Evolutionary conservation across 805 yeast genomes (phyloP), one percentile per base, ranked within the genome.

Genomic region (Ogataea haglerorum): DNA sequence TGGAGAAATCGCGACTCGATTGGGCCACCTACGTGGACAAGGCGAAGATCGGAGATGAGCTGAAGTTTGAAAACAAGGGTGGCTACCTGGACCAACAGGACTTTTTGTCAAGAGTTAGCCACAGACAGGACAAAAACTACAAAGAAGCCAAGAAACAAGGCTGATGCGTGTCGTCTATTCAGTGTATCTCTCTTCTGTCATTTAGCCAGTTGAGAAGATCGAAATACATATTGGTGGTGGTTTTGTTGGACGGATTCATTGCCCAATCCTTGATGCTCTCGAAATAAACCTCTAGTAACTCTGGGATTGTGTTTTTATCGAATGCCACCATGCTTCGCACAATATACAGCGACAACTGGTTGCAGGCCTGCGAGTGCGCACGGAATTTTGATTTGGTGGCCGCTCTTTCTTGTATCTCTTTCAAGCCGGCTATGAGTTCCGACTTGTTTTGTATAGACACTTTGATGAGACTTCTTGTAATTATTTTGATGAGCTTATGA

Each of bases 1-100:
- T 93, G 48, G 98, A 93, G 59, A 93, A 93, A 63, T 85, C 95
- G 1, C 71, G 95, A 47, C 70, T 93, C 36, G 99, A 93, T 63
- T 93, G 98, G 95, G 95, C 95, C 1, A 78, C 85, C 34, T 89
- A 85, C 64, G 96, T 93, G 22, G 97, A 91, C 63, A 75, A 84
- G 49, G 80, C 82, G 48, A 89, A 89, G 41, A 81, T 93, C 34
- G 72, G 76, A 38, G 96, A 87, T 49, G 99, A 93, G 47, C 74
- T 93, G 56, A 74, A 72, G 34, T 73, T 76, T 42, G 84, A 82
- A 57, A 90, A 89, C 59, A 90, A 85, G 68, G 93, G 82, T 38
- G 99, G 99, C 7, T 93, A 82, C 63, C 67, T 93, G 55, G 95
- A 87, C 47, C 88, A 80, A 57, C 97, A 91, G 61, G 96, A 85